These are phyloP conservation scores for Arthrobotrys pseudoclavata DNA, from an alignment of 2,329 filamentous ascomycete genomes.

Conservation along the genomic window DNA sequence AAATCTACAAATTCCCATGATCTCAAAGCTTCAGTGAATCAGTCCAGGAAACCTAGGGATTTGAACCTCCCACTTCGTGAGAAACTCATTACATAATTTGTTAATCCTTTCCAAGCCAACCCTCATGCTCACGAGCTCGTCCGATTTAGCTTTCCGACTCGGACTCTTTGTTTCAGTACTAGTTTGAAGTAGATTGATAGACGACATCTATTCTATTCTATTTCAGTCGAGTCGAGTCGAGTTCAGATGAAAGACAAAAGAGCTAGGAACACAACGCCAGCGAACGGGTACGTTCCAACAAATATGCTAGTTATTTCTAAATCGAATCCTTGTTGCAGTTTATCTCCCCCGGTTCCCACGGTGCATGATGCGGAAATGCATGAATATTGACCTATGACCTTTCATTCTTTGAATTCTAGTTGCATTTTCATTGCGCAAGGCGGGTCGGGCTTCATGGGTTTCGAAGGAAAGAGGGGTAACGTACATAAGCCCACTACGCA, in stretches of 20 bases:
- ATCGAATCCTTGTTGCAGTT: conserved; percentile 16
- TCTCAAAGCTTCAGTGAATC: neutral
- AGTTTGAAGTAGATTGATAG: conserved; percentile 7
- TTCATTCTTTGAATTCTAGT: neutral
- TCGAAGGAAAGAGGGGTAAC: conserved; percentile 22
- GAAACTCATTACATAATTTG: conserved; percentile 20
- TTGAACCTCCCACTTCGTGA: neutral
- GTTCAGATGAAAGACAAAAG: conserved; percentile 12
- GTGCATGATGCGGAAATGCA: conserved; percentile 25
- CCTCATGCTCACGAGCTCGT: conserved; percentile 39
- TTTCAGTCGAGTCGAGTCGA: neutral
- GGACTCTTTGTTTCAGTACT: conserved; percentile 10
- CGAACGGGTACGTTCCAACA: too few species aligned
- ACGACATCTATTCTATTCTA: neutral
- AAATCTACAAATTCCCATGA: too few species aligned
- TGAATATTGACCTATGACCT: conserved; percentile 8
- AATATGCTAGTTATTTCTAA: too few species aligned
- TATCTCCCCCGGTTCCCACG: neutral
- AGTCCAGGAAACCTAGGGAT: neutral
- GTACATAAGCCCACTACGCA: neutral
- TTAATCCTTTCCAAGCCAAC: neutral
- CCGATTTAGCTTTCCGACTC: neutral
- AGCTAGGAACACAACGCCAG: neutral
- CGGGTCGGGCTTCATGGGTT: too few species aligned
- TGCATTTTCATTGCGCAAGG: neutral